Conservation (phyloP, 768 basidiomycete genomes). For the Suillus lakei region DNA sequence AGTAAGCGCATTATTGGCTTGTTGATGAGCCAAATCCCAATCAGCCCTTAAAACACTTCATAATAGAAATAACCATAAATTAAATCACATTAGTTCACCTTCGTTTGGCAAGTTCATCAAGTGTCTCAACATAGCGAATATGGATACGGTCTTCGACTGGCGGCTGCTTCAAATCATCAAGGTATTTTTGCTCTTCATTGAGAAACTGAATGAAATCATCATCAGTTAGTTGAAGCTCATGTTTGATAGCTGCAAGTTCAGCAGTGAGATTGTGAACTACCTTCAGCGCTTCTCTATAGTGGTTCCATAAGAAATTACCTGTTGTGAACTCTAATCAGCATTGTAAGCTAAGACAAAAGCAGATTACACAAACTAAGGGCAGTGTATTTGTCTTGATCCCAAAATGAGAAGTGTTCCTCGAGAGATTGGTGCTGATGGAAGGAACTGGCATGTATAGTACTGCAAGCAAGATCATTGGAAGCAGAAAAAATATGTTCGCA, state of each 20-base stretch:
- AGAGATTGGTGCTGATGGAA: constrained; percentile 35
- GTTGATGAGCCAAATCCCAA: no score
- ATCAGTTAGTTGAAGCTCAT: not conserved
- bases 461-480: constrained; percentile 27
- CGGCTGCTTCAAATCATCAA: not conserved
- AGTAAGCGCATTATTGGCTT: not conserved
- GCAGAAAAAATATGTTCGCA: constrained; percentile 31
- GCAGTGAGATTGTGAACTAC: not conserved
- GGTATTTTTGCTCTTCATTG: constrained; percentile 5
- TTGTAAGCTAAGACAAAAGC: no score
- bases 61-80: no score
- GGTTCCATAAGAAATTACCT: constrained; percentile 9
- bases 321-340: no score
- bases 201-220: constrained; percentile 6
- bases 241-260: constrained; percentile 7
- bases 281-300: not conserved
- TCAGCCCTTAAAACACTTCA: no score
- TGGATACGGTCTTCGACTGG: no score
- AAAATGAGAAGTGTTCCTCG: constrained; percentile 20
- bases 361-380: constrained; percentile 22
- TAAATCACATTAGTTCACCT: no score
- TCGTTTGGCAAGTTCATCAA: no score
- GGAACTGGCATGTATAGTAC: constrained; percentile 21
- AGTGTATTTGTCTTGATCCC: constrained; percentile 25
- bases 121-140: no score